These are phyloP conservation scores for Persicaria tinctoria DNA, from an alignment of 148 eudicot genomes.

Conservation along the genomic window DNA sequence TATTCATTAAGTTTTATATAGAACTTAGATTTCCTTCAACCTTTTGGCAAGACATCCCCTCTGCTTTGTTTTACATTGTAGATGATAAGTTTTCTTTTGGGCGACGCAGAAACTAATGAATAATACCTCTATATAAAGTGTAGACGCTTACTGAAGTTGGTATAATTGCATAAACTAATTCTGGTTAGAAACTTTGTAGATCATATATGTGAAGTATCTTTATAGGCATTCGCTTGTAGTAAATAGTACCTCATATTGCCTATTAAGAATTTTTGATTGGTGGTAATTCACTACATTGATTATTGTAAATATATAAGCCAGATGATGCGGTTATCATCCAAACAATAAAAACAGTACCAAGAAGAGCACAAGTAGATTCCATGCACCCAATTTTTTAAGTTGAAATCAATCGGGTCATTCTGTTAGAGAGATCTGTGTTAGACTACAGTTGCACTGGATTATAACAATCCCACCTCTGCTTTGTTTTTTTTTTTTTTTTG, in stretches of 20 bases:
- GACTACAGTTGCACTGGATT: neutral
- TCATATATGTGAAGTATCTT: neutral
- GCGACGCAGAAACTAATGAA: neutral
- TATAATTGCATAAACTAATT: neutral
- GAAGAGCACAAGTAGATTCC: neutral
- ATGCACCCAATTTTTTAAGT: neutral
- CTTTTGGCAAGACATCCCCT: neutral
- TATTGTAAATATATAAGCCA: neutral
- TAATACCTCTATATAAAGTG: neutral
- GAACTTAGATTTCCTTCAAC: neutral
- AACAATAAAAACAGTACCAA: neutral
- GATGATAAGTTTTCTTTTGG: neutral
- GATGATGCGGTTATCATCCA: neutral
- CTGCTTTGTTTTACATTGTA: neutral
- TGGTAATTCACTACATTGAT: neutral
- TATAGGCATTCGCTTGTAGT: neutral
- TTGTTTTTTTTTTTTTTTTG: neutral
- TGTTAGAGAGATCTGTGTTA: neutral
- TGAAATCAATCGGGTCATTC: neutral
- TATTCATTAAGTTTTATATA: neutral
- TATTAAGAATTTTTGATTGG: neutral
- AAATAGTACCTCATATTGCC: neutral
- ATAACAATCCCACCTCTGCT: neutral
- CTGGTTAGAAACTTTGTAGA: neutral
- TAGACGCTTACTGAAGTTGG: neutral